A percentile compares a stretch with the other conserved stretches of the same genome.
Evolutionary conservation across 345 rosid genomes (phyloP).

Genomic region (Garcia nutans): DNA sequence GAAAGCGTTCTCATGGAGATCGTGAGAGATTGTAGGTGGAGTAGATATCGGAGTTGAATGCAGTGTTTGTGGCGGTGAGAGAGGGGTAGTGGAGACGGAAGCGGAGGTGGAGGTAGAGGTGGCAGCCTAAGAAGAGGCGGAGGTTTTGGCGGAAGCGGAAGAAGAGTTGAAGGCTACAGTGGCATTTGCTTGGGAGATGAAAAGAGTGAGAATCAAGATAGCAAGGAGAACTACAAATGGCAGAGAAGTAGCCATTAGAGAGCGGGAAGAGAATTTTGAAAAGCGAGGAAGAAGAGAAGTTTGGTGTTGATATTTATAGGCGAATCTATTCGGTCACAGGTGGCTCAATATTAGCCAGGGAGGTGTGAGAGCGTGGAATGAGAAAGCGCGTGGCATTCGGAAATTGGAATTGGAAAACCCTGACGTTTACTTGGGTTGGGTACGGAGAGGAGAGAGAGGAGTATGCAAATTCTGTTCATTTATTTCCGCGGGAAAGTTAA

Average conservation of each 20-base stretch:
- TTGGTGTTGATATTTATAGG: constrained; percentile 2
- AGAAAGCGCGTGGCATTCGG: not conserved
- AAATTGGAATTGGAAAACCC: too few relatives aligned
- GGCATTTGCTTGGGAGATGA: constrained; percentile 8
- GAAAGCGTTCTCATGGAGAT: constrained; percentile 24
- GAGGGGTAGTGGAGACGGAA: constrained; percentile 3
- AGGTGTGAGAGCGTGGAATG: not conserved
- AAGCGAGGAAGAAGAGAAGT: not conserved
- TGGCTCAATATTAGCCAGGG: not conserved
- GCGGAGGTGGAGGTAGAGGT: constrained; percentile 5
- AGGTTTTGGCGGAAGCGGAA: constrained; percentile 11
- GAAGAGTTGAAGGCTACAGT: constrained; percentile 11
- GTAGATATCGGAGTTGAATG: constrained; percentile 4
- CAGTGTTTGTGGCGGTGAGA: not conserved
- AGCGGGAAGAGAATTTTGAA: not conserved
- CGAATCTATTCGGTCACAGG: not conserved
- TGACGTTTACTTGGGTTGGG: not conserved
- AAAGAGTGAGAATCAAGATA: constrained; percentile 14
- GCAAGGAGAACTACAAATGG: constrained; percentile 6
- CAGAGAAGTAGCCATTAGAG: constrained; percentile 29
- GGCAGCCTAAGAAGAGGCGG: too few relatives aligned
- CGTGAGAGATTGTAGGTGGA: constrained; percentile 12
- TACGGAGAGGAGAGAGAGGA: not conserved
- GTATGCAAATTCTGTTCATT: not conserved
- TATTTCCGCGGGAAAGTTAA: not conserved